Percentiles rank a stretch among this genome's conserved stretches.
These are phyloP conservation scores for Magnaporthiopsis rhizophila DNA, from an alignment of 2,329 filamentous ascomycete species.

Conservation along the genomic window DNA sequence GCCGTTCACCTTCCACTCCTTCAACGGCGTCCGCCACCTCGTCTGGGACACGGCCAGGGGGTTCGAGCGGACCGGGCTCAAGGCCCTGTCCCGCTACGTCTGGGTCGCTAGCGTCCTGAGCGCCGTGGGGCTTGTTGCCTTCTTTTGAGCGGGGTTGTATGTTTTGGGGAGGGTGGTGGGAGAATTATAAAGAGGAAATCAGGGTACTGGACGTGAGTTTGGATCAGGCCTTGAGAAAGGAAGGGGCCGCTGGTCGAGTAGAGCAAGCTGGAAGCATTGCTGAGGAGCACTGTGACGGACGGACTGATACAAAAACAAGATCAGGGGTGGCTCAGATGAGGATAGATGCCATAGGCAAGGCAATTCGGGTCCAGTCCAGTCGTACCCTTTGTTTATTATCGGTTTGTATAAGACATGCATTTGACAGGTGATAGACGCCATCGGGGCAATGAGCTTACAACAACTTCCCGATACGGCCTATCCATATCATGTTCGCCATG, in stretches of 20 bases:
- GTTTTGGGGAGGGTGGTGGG: not conserved
- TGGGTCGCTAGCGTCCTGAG: conserved; percentile 37
- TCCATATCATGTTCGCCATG: not conserved
- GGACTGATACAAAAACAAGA: not conserved
- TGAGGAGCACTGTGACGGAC: not conserved
- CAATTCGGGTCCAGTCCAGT: not conserved
- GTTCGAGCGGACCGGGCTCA: conserved; percentile 39
- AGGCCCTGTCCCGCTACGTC: conserved; percentile 37
- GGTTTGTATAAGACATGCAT: not conserved
- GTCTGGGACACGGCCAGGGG: conserved; percentile 43
- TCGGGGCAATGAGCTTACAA: not conserved
- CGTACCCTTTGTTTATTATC: not conserved
- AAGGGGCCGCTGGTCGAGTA: not conserved
- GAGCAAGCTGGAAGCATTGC: not conserved
- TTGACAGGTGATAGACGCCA: not conserved
- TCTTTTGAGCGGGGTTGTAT: conserved; percentile 22
- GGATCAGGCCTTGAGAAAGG: not conserved
- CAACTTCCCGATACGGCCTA: not conserved
- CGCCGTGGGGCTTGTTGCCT: conserved; percentile 35
- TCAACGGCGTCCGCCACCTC: conserved; percentile 49
- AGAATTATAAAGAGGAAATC: not conserved
- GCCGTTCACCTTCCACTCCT: conserved; percentile 50
- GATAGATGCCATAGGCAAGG: not conserved
- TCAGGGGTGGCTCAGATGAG: not conserved
- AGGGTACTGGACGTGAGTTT: not conserved